A percentile compares a stretch with the other conserved stretches of the same genome.
Evolutionary conservation across 2,329 filamentous ascomycete genomes (phyloP).

Genomic region (Elsinoe perseae): DNA sequence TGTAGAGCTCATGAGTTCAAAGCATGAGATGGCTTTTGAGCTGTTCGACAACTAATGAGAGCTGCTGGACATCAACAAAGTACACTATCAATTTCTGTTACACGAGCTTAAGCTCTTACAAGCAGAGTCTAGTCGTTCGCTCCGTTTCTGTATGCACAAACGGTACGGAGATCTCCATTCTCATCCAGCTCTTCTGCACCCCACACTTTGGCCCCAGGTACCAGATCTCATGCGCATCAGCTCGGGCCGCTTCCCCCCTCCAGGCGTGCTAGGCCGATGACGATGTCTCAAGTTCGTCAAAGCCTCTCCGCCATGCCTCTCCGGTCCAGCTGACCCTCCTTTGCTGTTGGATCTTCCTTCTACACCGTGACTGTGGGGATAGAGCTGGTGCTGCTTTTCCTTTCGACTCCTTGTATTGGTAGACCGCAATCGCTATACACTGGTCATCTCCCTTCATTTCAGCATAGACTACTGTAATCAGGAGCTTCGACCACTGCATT

Average conservation of each 20-base stretch:
- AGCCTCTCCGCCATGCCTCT: background rate
- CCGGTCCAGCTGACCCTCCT: constrained; percentile 10
- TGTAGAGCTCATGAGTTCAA: too few species aligned
- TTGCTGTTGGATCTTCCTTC: background rate
- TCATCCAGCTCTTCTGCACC: background rate
- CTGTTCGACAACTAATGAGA: background rate
- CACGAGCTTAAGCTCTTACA: background rate
- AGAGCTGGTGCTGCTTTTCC: background rate
- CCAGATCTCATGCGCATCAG: background rate
- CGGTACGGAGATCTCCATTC: background rate
- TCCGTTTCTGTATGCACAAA: background rate
- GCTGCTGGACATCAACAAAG: background rate
- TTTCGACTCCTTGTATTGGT: background rate
- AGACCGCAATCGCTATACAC: background rate
- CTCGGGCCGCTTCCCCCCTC: constrained; percentile 1
- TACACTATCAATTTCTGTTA: background rate
- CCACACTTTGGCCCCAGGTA: background rate
- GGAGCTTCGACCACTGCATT: background rate
- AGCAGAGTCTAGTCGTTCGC: background rate
- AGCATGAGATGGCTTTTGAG: too few species aligned
- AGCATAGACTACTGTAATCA: too few species aligned
- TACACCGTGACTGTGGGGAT: background rate
- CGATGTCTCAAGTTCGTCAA: background rate
- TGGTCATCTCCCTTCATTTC: background rate
- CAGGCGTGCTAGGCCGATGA: constrained; percentile 5